Evolutionary conservation across 2,329 filamentous ascomycete species (phyloP), one percentile per base, ranked within the genome.

Genomic region (Fusarium incarnatum): DNA sequence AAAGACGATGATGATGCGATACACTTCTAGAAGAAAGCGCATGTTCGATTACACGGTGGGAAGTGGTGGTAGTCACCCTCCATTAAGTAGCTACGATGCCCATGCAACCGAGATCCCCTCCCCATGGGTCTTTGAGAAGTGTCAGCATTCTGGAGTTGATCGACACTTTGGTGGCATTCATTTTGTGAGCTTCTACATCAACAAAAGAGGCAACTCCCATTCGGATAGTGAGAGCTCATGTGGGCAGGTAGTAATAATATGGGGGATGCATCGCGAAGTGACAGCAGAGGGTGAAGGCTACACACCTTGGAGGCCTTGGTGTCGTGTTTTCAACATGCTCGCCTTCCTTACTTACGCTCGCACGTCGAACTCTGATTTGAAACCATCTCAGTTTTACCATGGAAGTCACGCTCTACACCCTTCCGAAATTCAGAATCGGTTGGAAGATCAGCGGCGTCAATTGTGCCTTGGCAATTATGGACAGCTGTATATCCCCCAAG

Each of bases 101-200:
- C 60, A 44, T 5, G 34, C 60, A 13, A 54, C 67, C 5, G 67
- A 67, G 16, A 68, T 73, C 3, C 64, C 71, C 11, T 62, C 64
- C 10, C 73, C 67, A 0, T 75, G 73, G 73, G 34, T 27, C 2
- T 73, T 75, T 10, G 23, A 60, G 27, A 54, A 18, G 34, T 75
- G 71, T 25, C 22, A 56, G 1, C 67, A 66, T 16, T 4, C 18
- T 5, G 44, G 18, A 13, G 18, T 47, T 4, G 44, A 64, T 3
- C 50, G 73, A 9, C 64, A 59, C 22, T 57, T 75, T 27, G 73
- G 73, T 5, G 73, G 73, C 5, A 48, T 74, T 6, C 73, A 75
- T 22, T 73, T 71, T 45, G 16, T 71, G 12, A 52, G 60, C 10
- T 58, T 75, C 18, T 27, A 28, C 2, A 52, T 71, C 2, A 12